Percentiles rank a stretch among this genome's conserved stretches.
Conservation (phyloP, 2,329 filamentous ascomycete genomes). For the Fusarium miscanthi region DNA sequence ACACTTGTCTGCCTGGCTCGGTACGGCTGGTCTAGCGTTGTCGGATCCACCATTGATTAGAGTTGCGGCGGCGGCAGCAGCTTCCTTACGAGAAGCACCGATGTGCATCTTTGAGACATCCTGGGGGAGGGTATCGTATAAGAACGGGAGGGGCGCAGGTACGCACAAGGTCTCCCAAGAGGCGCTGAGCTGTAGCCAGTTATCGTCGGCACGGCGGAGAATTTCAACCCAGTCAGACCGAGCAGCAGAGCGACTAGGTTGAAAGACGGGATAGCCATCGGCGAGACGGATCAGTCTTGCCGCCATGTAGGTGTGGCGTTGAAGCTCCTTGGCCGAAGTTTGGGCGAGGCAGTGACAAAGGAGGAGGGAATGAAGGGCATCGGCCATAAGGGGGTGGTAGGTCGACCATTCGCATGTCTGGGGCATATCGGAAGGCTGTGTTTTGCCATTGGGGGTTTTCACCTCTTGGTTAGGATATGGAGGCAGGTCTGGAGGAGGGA, state of each 20-base stretch:
- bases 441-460: conserved; percentile 42
- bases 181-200: conserved; percentile 74
- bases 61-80: conserved; percentile 40
- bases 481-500: conserved; percentile 74
- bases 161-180: conserved; percentile 79
- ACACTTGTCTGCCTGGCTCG: conserved; percentile 60
- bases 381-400: conserved; percentile 83
- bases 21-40: conserved; percentile 43
- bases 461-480: conserved; percentile 67
- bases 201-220: conserved; percentile 70
- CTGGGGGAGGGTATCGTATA: conserved; percentile 21
- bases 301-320: conserved; percentile 84
- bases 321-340: conserved; percentile 80
- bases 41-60: conserved; percentile 33
- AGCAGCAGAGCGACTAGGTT: conserved; percentile 75
- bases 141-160: conserved; percentile 63
- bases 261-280: conserved; percentile 85
- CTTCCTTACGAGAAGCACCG: conserved; percentile 8
- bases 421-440: conserved; percentile 48
- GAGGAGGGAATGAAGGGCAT: conserved; percentile 81
- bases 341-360: conserved; percentile 83
- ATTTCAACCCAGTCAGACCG: conserved; percentile 85
- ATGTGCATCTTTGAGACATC: neutral
- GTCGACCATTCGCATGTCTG: conserved; percentile 59
- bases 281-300: conserved; percentile 78